Percentiles rank a stretch among this genome's conserved stretches.
Evolutionary conservation across 768 basidiomycete species (phyloP).

Genomic region (Hygrophoropsis aurantiaca): DNA sequence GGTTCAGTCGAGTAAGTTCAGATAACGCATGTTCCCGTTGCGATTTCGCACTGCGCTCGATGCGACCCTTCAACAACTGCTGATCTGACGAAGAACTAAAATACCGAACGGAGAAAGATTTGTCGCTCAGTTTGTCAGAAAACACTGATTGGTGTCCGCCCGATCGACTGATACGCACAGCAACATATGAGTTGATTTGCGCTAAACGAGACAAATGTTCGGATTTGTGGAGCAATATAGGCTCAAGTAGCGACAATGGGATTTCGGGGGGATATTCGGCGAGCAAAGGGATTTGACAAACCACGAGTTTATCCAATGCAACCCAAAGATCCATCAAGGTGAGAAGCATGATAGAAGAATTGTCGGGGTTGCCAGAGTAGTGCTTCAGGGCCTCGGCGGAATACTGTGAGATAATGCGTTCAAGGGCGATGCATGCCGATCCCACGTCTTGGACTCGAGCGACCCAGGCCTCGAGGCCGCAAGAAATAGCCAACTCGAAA

Average conservation of each 20-base stretch:
- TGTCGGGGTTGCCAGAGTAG: conserved; percentile 37
- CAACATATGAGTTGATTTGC: conserved; percentile 24
- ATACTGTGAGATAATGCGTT: conserved; percentile 25
- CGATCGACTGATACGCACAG: conserved; percentile 18
- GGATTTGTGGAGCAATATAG: conserved; percentile 38
- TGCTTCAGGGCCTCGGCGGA: conserved; percentile 18
- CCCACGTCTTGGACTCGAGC: conserved; percentile 6
- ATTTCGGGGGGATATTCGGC: conserved; percentile 47
- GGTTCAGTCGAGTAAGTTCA: no score
- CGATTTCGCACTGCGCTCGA: conserved; percentile 25
- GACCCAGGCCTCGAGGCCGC: conserved; percentile 34
- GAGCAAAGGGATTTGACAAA: conserved; percentile 37
- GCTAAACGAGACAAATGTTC: conserved; percentile 26
- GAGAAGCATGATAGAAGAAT: conserved; percentile 43
- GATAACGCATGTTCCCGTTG: no score
- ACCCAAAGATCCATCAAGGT: conserved; percentile 49
- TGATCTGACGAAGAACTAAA: conserved; percentile 20
- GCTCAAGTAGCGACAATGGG: conserved; percentile 34
- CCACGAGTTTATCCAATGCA: conserved; percentile 39
- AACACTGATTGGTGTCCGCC: conserved; percentile 29
- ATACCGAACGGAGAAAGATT: conserved; percentile 31
- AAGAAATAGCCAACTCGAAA: conserved; percentile 34
- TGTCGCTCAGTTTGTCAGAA: conserved; percentile 8
- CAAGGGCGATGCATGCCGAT: conserved; percentile 22
- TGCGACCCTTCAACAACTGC: conserved; percentile 19